Evolutionary conservation across 2,329 filamentous ascomycete genomes (phyloP), one percentile per base, ranked within the genome.

Genomic region (Cytospora piceae): DNA sequence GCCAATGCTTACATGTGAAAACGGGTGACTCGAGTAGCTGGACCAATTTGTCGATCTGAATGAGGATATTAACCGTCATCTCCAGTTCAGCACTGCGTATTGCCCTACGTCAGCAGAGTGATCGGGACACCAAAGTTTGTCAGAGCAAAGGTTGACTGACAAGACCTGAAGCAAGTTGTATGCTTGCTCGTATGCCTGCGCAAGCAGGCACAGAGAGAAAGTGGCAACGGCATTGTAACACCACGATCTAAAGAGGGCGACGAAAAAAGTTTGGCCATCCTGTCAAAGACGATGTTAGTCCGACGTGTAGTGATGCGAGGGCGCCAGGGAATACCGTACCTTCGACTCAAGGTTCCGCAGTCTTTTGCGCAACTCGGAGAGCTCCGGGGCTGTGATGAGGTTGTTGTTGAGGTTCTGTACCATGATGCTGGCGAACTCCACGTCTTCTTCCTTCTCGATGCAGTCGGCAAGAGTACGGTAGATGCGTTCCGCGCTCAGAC

Each of bases 401-500:
- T 99, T 99, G 77, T 99, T 99, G 80, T 99, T 99, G 61, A 99
- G 83, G 73, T 98, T 98, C 76, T 99, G 95, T 34, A 99, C 93
- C 95, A 99, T 99, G 72, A 99, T 98, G 75, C 94, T 97, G 20
- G 95, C 94, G 77, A 99, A 99, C 76, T 99, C 96, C 52, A 99
- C 88, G 75, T 99, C 95, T 78, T 98, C 95, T 76, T 99, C 95
- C 74, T 94, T 96, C 77, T 98, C 95, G 12, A 99, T 91, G 71
- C 95, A 97, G 72, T 99, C 95, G 31, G 95, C 96, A 69, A 99
- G 83, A 2, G 93, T 98, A 37, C 95, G 88, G 74, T 98, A 99
- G 66, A 99, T 99, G 55, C 94, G 87, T 76, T 99, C 95, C 0
- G 95, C 91, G 70, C 94, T 97, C 32, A 99, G 82, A 67, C 92